Conservation (phyloP, 805 yeast species). For the Ogataea polymorpha region DNA sequence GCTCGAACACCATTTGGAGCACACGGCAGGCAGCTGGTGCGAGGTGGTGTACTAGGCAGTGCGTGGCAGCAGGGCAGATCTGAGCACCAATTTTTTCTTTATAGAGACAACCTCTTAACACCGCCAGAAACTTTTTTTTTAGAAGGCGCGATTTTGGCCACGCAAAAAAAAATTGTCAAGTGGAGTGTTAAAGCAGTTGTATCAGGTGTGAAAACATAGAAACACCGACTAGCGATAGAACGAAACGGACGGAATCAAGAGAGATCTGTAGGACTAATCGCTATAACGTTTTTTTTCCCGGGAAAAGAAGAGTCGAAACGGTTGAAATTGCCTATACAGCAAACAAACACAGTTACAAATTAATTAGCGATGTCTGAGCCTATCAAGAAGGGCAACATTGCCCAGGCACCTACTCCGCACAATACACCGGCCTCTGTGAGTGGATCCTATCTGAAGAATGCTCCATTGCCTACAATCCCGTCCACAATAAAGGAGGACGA, state of each 20-base stretch:
- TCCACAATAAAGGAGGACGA: constrained; percentile 73
- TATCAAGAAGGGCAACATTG: constrained; percentile 76
- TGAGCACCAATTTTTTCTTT: neutral
- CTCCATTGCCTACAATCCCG: constrained; percentile 58
- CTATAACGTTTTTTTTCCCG: neutral
- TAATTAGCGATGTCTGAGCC: constrained; percentile 70
- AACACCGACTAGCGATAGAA: neutral
- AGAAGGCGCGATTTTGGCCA: constrained; percentile 10
- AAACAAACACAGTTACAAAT: neutral
- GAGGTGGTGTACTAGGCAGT: neutral
- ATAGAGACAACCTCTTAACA: neutral
- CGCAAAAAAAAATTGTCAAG: constrained; percentile 8
- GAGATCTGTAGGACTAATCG: neutral
- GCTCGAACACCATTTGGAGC: too few relatives aligned
- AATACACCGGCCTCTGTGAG: constrained; percentile 92
- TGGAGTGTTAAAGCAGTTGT: neutral
- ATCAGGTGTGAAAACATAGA: neutral
- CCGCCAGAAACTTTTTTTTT: neutral
- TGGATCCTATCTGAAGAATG: constrained; percentile 64
- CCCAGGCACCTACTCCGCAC: constrained; percentile 97
- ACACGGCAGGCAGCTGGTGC: too few relatives aligned
- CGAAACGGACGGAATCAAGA: neutral
- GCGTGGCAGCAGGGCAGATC: neutral
- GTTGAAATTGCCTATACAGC: neutral
- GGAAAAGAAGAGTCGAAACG: neutral